Percentiles rank a stretch among this genome's conserved stretches.
Evolutionary conservation across 2,329 filamentous ascomycete species (phyloP).

Genomic region (Ophiostoma sp.): DNA sequence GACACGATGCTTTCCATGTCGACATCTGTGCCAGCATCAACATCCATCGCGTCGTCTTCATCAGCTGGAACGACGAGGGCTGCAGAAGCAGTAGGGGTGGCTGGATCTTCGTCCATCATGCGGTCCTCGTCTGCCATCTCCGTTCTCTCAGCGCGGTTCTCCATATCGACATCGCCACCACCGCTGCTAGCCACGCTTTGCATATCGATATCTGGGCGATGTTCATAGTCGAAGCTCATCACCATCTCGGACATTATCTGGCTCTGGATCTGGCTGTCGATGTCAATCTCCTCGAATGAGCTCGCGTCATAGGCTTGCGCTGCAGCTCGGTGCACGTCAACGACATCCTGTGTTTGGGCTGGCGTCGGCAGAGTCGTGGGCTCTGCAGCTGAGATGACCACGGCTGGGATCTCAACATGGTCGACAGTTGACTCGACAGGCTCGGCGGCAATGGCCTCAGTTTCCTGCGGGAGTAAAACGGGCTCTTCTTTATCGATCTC

Average conservation of each 20-base stretch:
- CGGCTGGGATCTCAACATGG: no score
- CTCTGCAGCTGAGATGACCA: not conserved
- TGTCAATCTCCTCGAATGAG: constrained; percentile 14
- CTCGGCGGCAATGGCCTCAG: not conserved
- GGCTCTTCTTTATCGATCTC: not conserved
- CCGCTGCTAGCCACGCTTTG: constrained; percentile 16
- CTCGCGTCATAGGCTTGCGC: not conserved
- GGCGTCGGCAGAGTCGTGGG: constrained; percentile 19
- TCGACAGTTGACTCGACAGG: not conserved
- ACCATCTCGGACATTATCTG: constrained; percentile 27
- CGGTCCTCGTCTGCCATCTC: constrained; percentile 14
- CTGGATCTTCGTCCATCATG: constrained; percentile 8
- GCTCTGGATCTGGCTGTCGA: constrained; percentile 25
- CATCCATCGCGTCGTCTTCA: constrained; percentile 24
- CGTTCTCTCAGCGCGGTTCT: not conserved
- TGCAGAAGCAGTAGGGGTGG: not conserved
- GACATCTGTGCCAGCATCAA: constrained; percentile 23
- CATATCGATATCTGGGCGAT: constrained; percentile 22
- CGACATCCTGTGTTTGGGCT: constrained; percentile 20
- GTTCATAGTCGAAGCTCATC: constrained; percentile 25
- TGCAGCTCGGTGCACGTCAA: not conserved
- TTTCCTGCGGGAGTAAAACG: not conserved
- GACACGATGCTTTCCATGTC: constrained; percentile 25
- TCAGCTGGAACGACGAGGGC: not conserved
- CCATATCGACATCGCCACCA: constrained; percentile 16